These are phyloP conservation scores for Hypoxylon intermedium DNA, from an alignment of 495 filamentous ascomycete genomes.

Conservation along the genomic window DNA sequence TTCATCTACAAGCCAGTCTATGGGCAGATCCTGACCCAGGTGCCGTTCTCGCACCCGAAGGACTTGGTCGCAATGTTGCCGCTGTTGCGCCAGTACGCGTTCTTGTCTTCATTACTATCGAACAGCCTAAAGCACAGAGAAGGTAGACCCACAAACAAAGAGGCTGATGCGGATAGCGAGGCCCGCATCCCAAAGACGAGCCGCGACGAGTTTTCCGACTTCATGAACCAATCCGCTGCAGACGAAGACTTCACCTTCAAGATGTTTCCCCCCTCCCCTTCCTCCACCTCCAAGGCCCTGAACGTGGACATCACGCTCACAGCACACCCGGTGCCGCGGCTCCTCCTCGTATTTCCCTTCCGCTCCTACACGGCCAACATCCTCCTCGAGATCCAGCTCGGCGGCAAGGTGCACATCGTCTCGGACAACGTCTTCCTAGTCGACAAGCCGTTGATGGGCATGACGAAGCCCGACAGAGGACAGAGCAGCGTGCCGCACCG, in stretches of 20 bases:
- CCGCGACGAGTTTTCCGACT: slow-evolving; percentile 43
- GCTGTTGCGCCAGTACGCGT: slow-evolving; percentile 75
- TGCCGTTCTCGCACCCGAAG: slow-evolving; percentile 86
- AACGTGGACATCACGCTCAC: slow-evolving; percentile 59
- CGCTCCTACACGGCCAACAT: slow-evolving; percentile 49
- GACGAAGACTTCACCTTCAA: too few species aligned
- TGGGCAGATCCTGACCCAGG: slow-evolving; percentile 69
- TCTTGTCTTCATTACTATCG: slow-evolving; percentile 68
- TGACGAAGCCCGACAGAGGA: neutral
- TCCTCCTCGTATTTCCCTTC: slow-evolving; percentile 61
- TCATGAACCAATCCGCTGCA: slow-evolving; percentile 35
- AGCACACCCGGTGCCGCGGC: slow-evolving; percentile 52
- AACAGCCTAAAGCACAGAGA: slow-evolving; percentile 59
- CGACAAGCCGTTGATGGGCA: too few species aligned
- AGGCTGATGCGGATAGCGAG: slow-evolving; percentile 9
- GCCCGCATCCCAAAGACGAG: slow-evolving; percentile 29
- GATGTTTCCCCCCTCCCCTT: too few species aligned
- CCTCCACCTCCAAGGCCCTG: slow-evolving; percentile 18
- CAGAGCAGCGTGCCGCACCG: too few species aligned
- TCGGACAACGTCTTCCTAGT: slow-evolving; percentile 50
- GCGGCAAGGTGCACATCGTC: slow-evolving; percentile 62
- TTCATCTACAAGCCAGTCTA: slow-evolving; percentile 73
- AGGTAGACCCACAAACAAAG: slow-evolving; percentile 21
- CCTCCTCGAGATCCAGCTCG: slow-evolving; percentile 66
- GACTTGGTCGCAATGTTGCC: slow-evolving; percentile 82